phyloP scores from a whole-genome alignment of 768 basidiomycete genomes.

The Phylloporus scabripes region DNA sequence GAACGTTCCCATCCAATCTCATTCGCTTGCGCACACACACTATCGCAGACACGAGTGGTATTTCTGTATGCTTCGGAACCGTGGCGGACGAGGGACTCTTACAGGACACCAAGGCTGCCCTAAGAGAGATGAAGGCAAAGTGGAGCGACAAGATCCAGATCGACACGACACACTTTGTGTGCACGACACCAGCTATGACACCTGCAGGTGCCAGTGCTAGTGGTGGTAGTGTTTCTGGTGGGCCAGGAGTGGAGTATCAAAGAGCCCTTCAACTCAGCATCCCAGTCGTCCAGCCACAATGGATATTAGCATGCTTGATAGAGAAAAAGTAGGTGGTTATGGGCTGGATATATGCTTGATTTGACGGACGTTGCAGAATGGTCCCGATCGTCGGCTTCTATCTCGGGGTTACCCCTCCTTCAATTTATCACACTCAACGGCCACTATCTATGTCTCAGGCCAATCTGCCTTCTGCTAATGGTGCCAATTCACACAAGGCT shows the following conservation, averaged over 20 bases:
- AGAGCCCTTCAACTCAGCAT: conserved; percentile 92
- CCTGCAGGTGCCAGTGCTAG: conserved; percentile 51
- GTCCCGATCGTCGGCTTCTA: conserved; percentile 80
- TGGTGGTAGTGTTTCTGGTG: conserved; percentile 46
- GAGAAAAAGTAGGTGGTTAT: conserved; percentile 65
- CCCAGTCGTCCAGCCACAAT: conserved; percentile 91
- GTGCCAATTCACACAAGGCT: conserved; percentile 28
- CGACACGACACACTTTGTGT: conserved; percentile 97
- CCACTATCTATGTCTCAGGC: conserved; percentile 78
- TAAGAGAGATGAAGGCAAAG: conserved; percentile 81
- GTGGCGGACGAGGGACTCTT: conserved; percentile 72
- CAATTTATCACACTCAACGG: conserved; percentile 38
- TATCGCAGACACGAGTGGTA: conserved; percentile 91
- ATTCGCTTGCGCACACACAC: conserved; percentile 86
- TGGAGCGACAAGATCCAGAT: conserved; percentile 94
- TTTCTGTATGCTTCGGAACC: conserved; percentile 92
- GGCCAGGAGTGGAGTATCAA: conserved; percentile 87
- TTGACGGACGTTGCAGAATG: conserved; percentile 50
- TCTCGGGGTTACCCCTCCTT: conserved; percentile 59
- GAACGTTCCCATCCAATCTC: conserved; percentile 81
- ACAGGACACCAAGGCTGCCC: conserved; percentile 74
- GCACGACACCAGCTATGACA: conserved; percentile 79
- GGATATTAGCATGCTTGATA: conserved; percentile 84
- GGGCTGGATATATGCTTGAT: conserved; percentile 1
- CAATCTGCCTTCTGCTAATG: conserved; percentile 38